These are phyloP conservation scores for Xylariaceae sp. DNA, from an alignment of 2,329 filamentous ascomycete genomes.

Conservation along the genomic window DNA sequence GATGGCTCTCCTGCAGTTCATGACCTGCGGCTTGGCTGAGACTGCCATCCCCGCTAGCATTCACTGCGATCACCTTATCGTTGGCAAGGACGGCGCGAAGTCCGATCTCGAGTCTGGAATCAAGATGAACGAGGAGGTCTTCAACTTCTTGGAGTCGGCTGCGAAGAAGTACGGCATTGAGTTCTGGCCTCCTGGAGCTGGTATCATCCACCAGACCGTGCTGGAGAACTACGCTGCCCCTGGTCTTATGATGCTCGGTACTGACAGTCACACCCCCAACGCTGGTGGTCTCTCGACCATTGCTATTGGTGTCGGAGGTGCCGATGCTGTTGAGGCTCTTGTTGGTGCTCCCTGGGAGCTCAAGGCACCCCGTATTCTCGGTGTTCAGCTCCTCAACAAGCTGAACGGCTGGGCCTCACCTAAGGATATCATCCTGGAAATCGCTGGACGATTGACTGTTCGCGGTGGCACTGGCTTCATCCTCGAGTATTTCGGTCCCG, in stretches of 20 bases:
- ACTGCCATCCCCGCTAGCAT: conserved; percentile 96
- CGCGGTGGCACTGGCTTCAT: conserved; percentile 90
- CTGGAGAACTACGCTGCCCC: conserved; percentile 97
- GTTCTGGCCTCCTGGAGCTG: conserved; percentile 90
- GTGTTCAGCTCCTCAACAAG: conserved; percentile 76
- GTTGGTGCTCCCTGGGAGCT: conserved; percentile 97
- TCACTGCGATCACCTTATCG: conserved; percentile 98
- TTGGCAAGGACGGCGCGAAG: conserved; percentile 84
- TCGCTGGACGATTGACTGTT: conserved; percentile 87
- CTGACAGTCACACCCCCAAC: conserved; percentile 95
- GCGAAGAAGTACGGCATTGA: conserved; percentile 88
- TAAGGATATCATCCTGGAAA: conserved; percentile 89
- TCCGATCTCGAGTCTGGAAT: conserved; percentile 81
- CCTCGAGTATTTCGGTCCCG: conserved; percentile 89
- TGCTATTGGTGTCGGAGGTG: conserved; percentile 94
- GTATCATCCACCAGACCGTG: conserved; percentile 96
- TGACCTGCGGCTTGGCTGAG: conserved; percentile 84
- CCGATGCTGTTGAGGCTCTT: conserved; percentile 93
- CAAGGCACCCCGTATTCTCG: conserved; percentile 86
- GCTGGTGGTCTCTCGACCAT: conserved; percentile 91
- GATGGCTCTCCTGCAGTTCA: conserved; percentile 98
- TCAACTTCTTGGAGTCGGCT: conserved; percentile 92
- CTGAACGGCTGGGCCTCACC: conserved; percentile 88
- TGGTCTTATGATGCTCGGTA: conserved; percentile 97
- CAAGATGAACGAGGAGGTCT: conserved; percentile 90